Conservation (phyloP, 208 protist species). For the Trichomonas gallinae region DNA sequence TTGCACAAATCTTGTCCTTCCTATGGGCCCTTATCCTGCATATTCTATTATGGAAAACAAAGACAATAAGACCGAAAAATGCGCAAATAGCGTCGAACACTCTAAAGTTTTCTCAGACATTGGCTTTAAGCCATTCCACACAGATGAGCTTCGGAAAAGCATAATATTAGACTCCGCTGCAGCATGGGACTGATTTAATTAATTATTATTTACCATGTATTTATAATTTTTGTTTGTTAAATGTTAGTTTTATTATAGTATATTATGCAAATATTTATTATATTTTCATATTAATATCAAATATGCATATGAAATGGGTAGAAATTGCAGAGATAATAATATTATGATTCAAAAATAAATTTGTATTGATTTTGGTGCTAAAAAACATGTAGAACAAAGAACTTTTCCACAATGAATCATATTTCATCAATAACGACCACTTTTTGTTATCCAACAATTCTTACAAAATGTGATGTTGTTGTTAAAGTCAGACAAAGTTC, state of each 20-base stretch:
- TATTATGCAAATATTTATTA: too few relatives aligned
- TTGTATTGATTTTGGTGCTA: too few relatives aligned
- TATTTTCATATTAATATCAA: too few relatives aligned
- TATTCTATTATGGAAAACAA: not conserved
- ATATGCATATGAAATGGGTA: too few relatives aligned
- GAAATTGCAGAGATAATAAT: too few relatives aligned
- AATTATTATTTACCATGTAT: not conserved
- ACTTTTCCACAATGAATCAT: too few relatives aligned
- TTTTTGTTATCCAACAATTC: too few relatives aligned
- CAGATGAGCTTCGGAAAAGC: not conserved
- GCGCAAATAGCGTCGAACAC: not conserved
- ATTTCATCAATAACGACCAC: too few relatives aligned
- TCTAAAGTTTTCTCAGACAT: not conserved
- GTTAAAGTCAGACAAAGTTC: too few relatives aligned
- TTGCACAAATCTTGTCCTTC: not conserved
- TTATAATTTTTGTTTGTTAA: not conserved
- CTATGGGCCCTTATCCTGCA: not conserved
- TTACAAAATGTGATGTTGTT: too few relatives aligned
- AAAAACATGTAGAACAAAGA: too few relatives aligned
- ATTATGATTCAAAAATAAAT: too few relatives aligned
- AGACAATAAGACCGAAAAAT: not conserved
- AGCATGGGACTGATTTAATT: not conserved
- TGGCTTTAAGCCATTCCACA: not conserved
- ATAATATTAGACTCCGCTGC: not conserved
- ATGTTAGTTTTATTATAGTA: not conserved